These are phyloP conservation scores for Groenewaldozyma sp. DNA, from an alignment of 1,139 yeast species.

Conservation along the genomic window DNA sequence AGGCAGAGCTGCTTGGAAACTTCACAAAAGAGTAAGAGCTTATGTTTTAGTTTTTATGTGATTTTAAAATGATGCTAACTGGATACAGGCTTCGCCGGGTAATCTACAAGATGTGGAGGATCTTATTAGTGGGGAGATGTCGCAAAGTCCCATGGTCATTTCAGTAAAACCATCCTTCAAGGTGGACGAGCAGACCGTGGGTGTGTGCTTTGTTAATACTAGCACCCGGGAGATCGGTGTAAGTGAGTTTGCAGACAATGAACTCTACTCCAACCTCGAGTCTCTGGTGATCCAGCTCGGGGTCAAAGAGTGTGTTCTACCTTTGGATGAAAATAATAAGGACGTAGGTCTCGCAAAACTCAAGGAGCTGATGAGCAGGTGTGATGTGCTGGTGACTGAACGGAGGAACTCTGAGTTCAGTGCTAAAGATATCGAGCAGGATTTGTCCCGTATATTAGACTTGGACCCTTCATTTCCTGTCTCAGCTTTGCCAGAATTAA, in stretches of 20 bases:
- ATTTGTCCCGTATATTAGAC: constrained; percentile 54
- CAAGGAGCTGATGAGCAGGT: constrained; percentile 52
- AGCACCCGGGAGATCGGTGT: constrained; percentile 57
- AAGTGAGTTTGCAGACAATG: constrained; percentile 79
- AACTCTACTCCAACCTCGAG: constrained; percentile 76
- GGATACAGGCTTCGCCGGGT: constrained; percentile 74
- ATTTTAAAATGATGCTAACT: neutral
- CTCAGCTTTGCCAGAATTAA: constrained; percentile 51
- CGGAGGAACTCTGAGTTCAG: constrained; percentile 48
- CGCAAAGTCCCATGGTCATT: constrained; percentile 61
- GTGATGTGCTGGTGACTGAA: constrained; percentile 53
- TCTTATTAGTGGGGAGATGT: constrained; percentile 44
- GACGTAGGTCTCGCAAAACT: constrained; percentile 36
- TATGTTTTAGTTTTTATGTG: too few relatives aligned
- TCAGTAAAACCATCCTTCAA: constrained; percentile 48
- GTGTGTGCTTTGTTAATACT: constrained; percentile 74
- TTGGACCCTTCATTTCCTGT: constrained; percentile 31
- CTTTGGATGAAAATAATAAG: constrained; percentile 33
- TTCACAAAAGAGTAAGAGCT: constrained; percentile 33
- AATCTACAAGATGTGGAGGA: constrained; percentile 77
- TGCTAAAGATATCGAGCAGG: constrained; percentile 60
- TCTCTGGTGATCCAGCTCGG: constrained; percentile 80
- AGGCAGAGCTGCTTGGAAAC: constrained; percentile 41
- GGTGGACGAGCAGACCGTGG: constrained; percentile 49
- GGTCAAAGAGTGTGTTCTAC: constrained; percentile 71